Conservation (phyloP, 2,329 filamentous ascomycete species). For the Exophiala sideris region DNA sequence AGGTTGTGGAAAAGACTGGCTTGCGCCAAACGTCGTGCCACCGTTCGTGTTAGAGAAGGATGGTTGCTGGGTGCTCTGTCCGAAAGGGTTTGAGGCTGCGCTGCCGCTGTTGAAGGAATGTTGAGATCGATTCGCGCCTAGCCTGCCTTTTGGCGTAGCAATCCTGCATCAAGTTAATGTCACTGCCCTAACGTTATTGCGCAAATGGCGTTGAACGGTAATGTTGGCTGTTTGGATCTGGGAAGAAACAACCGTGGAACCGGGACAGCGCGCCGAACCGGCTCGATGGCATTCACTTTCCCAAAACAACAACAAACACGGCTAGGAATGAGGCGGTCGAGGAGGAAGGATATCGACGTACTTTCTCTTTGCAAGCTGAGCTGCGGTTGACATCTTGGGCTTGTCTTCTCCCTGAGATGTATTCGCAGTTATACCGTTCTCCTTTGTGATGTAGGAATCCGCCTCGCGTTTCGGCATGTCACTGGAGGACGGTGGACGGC, state of each 20-base stretch:
- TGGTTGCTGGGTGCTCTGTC: conserved; percentile 12
- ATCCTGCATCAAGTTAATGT: conserved; percentile 17
- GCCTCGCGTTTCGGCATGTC: conserved; percentile 26
- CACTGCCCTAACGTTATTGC: background rate
- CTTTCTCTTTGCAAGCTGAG: conserved; percentile 54
- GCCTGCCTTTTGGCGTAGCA: conserved; percentile 18
- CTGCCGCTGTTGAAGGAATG: conserved; percentile 5
- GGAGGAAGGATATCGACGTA: conserved; percentile 38
- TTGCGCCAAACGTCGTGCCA: conserved; percentile 16
- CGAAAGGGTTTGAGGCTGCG: conserved; percentile 9
- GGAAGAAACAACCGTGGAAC: background rate
- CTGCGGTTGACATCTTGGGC: conserved; percentile 51
- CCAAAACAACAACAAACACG: conserved; percentile 6
- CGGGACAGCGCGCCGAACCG: background rate
- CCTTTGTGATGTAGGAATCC: conserved; percentile 26
- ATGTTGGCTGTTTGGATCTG: background rate
- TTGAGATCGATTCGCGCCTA: conserved; percentile 17
- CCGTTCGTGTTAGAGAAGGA: conserved; percentile 16
- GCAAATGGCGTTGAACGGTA: background rate
- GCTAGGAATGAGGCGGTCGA: background rate
- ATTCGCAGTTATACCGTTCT: conserved; percentile 25
- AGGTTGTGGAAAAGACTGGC: conserved; percentile 17
- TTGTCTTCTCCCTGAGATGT: conserved; percentile 33
- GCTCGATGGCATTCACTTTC: conserved; percentile 5
- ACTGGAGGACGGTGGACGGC: conserved; percentile 18